These are phyloP conservation scores for Ustilago shanxiensis DNA, from an alignment of 1,284 basidiomycete species.

Conservation along the genomic window DNA sequence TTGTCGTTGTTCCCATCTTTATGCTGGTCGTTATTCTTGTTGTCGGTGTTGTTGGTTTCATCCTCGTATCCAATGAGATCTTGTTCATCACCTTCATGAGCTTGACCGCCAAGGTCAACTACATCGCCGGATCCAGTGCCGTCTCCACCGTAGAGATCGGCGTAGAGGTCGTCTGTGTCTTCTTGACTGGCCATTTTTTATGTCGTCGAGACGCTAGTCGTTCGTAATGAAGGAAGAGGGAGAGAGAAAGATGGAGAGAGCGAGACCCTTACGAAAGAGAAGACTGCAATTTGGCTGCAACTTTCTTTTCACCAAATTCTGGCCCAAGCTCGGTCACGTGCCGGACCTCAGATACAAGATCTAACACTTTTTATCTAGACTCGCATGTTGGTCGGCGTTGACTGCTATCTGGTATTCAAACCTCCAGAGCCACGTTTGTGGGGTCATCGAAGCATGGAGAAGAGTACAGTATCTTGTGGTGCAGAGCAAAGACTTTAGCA, in stretches of 20 bases:
- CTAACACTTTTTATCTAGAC: slow-evolving; percentile 8
- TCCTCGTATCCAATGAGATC: slow-evolving; percentile 50
- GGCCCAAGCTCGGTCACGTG: slow-evolving; percentile 44
- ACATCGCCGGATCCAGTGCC: slow-evolving; percentile 31
- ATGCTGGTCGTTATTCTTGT: background rate
- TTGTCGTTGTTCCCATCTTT: slow-evolving; percentile 8
- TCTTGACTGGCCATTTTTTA: slow-evolving; percentile 51
- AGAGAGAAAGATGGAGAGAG: slow-evolving; percentile 5
- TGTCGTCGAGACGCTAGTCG: too few relatives aligned
- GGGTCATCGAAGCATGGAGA: background rate
- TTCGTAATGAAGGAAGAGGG: background rate
- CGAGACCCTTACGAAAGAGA: slow-evolving; percentile 4
- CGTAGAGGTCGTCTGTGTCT: slow-evolving; percentile 63
- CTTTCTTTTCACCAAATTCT: background rate
- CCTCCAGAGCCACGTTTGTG: too few relatives aligned
- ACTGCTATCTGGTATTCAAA: too few relatives aligned
- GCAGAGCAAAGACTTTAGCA: background rate
- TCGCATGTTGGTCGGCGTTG: background rate
- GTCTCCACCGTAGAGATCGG: slow-evolving; percentile 58
- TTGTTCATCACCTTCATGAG: slow-evolving; percentile 30
- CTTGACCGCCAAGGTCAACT: slow-evolving; percentile 44
- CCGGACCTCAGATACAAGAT: background rate
- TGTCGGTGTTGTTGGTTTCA: slow-evolving; percentile 12
- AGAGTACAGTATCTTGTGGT: background rate
- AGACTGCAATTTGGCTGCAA: background rate